These are phyloP conservation scores for Fomes fomentarius DNA, from an alignment of 1,284 basidiomycete genomes.

Conservation along the genomic window DNA sequence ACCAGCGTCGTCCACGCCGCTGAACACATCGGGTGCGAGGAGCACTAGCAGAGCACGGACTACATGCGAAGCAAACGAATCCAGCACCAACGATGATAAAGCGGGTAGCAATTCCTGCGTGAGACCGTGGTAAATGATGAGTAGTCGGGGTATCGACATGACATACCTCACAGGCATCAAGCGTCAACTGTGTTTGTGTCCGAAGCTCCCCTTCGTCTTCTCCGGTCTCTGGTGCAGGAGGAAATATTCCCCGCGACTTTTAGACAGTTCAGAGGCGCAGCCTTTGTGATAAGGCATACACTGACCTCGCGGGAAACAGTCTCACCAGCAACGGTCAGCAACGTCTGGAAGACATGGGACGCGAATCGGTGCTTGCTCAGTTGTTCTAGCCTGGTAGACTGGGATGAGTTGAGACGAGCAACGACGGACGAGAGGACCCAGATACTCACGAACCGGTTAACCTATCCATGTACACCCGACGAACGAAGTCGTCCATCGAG, in stretches of 20 bases:
- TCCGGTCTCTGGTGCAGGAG: slow-evolving; percentile 49
- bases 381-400: slow-evolving; percentile 56
- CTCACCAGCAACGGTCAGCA: slow-evolving; percentile 73
- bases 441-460: slow-evolving; percentile 81
- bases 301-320: slow-evolving; percentile 84
- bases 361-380: slow-evolving; percentile 84
- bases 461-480: slow-evolving; percentile 85
- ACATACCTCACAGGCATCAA: slow-evolving; percentile 68
- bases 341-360: slow-evolving; percentile 91
- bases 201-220: slow-evolving; percentile 67
- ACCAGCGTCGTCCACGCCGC: slow-evolving; percentile 24
- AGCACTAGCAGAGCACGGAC: slow-evolving; percentile 79
- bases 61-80: slow-evolving; percentile 89
- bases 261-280: not conserved
- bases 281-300: not conserved
- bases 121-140: slow-evolving; percentile 7
- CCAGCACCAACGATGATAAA: slow-evolving; percentile 69
- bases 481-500: slow-evolving; percentile 93
- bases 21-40: slow-evolving; percentile 59
- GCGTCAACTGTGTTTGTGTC: slow-evolving; percentile 69
- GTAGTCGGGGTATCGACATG: slow-evolving; percentile 5
- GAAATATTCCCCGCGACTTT: slow-evolving; percentile 66
- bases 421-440: not conserved
- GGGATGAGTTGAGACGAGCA: slow-evolving; percentile 26
- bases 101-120: slow-evolving; percentile 69